A percentile compares a stretch with the other conserved stretches of the same genome.
Conservation (phyloP, 179 eudicot species). For the Patellifolia procumbens region DNA sequence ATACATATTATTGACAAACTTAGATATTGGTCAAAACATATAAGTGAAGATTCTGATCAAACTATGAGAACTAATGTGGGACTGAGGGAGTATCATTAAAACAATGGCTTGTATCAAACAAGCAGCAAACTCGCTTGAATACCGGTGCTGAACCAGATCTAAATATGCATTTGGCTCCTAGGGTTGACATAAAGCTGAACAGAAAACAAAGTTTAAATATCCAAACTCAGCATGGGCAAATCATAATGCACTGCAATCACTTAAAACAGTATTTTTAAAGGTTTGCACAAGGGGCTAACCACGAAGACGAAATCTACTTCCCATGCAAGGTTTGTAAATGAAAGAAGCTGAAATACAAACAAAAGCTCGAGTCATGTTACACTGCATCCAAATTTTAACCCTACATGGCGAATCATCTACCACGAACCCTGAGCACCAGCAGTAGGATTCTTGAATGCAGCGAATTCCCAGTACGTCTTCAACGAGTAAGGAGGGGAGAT, state of each 20-base stretch:
- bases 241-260: slow-evolving; percentile 16
- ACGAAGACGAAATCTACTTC: slow-evolving; percentile 14
- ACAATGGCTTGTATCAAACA: background rate
- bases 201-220: background rate
- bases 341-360: slow-evolving; percentile 32
- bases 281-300: slow-evolving; percentile 15
- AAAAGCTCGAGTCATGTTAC: slow-evolving; percentile 13
- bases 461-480: slow-evolving; percentile 62
- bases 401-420: slow-evolving; percentile 41
- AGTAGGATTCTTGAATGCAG: slow-evolving; percentile 67
- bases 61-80: too few relatives aligned
- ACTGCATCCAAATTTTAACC: slow-evolving; percentile 14
- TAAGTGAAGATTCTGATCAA: too few relatives aligned
- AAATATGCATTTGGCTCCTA: background rate
- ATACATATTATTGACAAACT: too few relatives aligned
- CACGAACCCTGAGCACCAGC: slow-evolving; percentile 71
- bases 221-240: slow-evolving; percentile 14
- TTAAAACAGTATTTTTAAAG: slow-evolving; percentile 3
- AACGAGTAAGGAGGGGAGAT: slow-evolving; percentile 61
- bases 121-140: background rate
- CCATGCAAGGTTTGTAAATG: slow-evolving; percentile 7
- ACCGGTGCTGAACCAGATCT: background rate
- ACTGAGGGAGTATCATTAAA: too few relatives aligned
- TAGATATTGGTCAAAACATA: too few relatives aligned
- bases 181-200: background rate